These are phyloP conservation scores for Pseudozyma sp. DNA, from an alignment of 1,284 basidiomycete genomes.

Conservation along the genomic window DNA sequence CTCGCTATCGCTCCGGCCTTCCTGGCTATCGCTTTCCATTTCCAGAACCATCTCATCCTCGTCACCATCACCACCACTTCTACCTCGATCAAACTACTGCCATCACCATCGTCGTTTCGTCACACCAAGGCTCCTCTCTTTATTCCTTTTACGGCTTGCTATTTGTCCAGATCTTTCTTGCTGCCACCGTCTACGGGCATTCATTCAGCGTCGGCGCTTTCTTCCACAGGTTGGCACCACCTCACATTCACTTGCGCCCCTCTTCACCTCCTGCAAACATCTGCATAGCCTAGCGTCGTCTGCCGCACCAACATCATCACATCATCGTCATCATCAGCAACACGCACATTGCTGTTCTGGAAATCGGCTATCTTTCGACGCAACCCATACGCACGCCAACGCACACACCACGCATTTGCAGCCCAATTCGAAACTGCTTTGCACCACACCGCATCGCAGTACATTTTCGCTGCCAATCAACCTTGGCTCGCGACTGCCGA, in stretches of 20 bases:
- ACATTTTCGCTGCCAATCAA: slow-evolving; percentile 17
- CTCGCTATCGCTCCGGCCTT: slow-evolving; percentile 7
- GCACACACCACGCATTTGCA: background rate
- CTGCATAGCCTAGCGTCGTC: background rate
- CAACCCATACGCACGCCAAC: slow-evolving; percentile 7
- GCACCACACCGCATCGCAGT: slow-evolving; percentile 30
- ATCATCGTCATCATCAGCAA: background rate
- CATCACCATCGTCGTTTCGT: background rate
- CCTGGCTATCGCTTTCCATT: slow-evolving; percentile 7
- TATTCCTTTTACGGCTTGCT: background rate
- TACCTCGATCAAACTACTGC: background rate
- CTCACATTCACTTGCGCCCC: slow-evolving; percentile 2
- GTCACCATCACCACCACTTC: slow-evolving; percentile 6
- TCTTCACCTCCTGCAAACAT: background rate
- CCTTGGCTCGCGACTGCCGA: slow-evolving; percentile 9
- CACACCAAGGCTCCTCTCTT: background rate
- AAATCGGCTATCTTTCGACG: slow-evolving; percentile 1
- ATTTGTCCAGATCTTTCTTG: slow-evolving; percentile 1
- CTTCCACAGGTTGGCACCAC: background rate
- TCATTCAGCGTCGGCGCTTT: background rate
- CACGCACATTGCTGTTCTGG: background rate
- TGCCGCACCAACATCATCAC: background rate
- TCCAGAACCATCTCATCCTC: slow-evolving; percentile 1
- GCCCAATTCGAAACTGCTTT: slow-evolving; percentile 1
- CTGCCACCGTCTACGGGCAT: background rate